Conservation (phyloP, 371 early-diverging fungal genomes). For the Apophysomyces trapeziformis region DNA sequence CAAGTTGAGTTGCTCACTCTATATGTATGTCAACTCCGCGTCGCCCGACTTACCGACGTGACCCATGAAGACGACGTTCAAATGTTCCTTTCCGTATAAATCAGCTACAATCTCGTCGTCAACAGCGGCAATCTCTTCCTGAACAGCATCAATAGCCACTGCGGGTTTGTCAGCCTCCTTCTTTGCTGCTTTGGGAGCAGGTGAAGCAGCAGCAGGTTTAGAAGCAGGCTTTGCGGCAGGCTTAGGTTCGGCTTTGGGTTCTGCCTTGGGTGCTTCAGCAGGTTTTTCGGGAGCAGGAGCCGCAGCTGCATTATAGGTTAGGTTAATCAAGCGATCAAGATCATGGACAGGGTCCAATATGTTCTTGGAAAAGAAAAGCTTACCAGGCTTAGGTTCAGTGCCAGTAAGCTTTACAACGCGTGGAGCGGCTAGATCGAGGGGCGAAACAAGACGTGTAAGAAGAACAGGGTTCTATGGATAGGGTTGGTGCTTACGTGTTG, state of each 20-base stretch:
- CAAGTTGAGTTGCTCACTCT: not conserved
- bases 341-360: not conserved
- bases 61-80: slow-evolving; percentile 99
- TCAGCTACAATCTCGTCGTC: slow-evolving; percentile 70
- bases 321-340: not conserved
- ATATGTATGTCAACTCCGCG: not conserved
- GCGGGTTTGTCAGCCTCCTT: slow-evolving; percentile 27
- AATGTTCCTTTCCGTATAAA: slow-evolving; percentile 86
- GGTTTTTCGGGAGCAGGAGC: slow-evolving; percentile 20
- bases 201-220: slow-evolving; percentile 24
- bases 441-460: too few species aligned
- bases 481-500: slow-evolving; percentile 11
- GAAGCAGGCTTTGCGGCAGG: slow-evolving; percentile 23
- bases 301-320: slow-evolving; percentile 11
- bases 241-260: slow-evolving; percentile 16
- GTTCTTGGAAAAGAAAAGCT: not conserved
- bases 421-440: slow-evolving; percentile 23
- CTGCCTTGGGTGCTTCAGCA: slow-evolving; percentile 21
- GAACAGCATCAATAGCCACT: slow-evolving; percentile 22
- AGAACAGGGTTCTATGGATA: not conserved
- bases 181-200: slow-evolving; percentile 24
- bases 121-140: slow-evolving; percentile 31
- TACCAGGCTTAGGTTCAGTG: slow-evolving; percentile 30
- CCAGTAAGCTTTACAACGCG: slow-evolving; percentile 35
- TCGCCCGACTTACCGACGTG: slow-evolving; percentile 82